These are phyloP conservation scores for Fusarium irregulare DNA, from an alignment of 2,329 filamentous ascomycete genomes.

Conservation along the genomic window DNA sequence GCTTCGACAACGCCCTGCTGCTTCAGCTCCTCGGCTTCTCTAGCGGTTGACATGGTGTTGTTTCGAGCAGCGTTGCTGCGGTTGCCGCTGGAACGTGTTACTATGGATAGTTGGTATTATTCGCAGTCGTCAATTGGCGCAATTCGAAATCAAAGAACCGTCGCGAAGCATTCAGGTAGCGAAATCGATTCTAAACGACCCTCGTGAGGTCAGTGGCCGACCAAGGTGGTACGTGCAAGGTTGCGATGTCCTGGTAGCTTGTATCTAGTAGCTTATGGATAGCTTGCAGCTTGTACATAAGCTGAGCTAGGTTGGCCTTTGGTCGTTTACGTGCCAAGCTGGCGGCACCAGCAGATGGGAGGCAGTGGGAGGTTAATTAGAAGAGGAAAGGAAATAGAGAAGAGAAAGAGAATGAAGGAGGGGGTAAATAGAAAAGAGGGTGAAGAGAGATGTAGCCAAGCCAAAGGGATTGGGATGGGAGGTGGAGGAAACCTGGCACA, in stretches of 20 bases:
- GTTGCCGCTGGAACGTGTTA: conserved; percentile 27
- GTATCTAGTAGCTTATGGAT: conserved; percentile 3
- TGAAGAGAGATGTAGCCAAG: conserved; percentile 16
- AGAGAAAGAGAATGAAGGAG: conserved; percentile 11
- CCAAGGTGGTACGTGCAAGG: conserved; percentile 22
- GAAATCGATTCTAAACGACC: conserved; percentile 23
- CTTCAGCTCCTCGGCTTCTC: conserved; percentile 73
- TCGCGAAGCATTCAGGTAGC: conserved; percentile 38
- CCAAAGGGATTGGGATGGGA: conserved; percentile 22
- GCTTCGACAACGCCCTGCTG: conserved; percentile 83
- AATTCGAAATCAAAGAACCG: conserved; percentile 23
- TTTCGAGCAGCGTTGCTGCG: conserved; percentile 28
- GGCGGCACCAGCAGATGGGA: conserved; percentile 21
- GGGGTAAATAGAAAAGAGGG: conserved; percentile 35
- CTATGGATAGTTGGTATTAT: not conserved
- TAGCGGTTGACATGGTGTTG: conserved; percentile 51
- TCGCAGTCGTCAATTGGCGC: conserved; percentile 40
- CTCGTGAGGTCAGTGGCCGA: conserved; percentile 9
- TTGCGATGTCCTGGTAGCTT: conserved; percentile 17
- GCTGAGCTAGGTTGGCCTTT: conserved; percentile 16
- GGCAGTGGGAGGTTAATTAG: conserved; percentile 24
- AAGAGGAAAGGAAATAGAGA: conserved; percentile 20
- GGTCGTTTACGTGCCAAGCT: conserved; percentile 14
- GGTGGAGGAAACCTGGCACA: conserved; percentile 40
- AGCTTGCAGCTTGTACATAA: conserved; percentile 18